Evolutionary conservation across 2,329 filamentous ascomycete genomes (phyloP).

Genomic region (Allantophomopsis cytisporea): DNA sequence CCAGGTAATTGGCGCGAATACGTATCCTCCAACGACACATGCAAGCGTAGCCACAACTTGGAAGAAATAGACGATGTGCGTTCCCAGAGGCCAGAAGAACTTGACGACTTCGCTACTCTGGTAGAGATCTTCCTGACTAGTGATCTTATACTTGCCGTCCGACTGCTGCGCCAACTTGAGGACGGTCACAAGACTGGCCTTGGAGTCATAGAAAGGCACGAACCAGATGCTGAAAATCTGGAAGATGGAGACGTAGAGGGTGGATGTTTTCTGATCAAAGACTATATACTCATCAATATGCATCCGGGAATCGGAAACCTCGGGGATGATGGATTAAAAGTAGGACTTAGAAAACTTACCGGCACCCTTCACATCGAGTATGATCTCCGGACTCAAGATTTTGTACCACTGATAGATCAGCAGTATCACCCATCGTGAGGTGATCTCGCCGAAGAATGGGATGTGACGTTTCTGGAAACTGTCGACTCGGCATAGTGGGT

Average conservation of each 20-base stretch:
- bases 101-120: constrained; percentile 63
- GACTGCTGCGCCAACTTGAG: constrained; percentile 40
- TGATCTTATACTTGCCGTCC: constrained; percentile 50
- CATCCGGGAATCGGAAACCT: not conserved
- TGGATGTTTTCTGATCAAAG: constrained; percentile 49
- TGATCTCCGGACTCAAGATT: constrained; percentile 63
- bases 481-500: constrained; percentile 65
- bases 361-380: constrained; percentile 47
- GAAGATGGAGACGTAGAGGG: constrained; percentile 60
- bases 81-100: constrained; percentile 51
- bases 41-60: constrained; percentile 51
- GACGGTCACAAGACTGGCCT: constrained; percentile 55
- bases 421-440: constrained; percentile 53
- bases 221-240: constrained; percentile 71
- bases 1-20: no score
- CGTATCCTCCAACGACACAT: constrained; percentile 40
- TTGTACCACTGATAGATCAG: constrained; percentile 76
- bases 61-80: constrained; percentile 42
- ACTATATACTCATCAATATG: constrained; percentile 26
- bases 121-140: constrained; percentile 69
- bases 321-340: no score
- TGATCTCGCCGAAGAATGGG: constrained; percentile 27
- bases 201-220: constrained; percentile 59
- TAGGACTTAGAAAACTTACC: constrained; percentile 21
- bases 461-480: constrained; percentile 28